phyloP scores from a whole-genome alignment of 805 yeast species.

The Saturnispora serradocipensis region DNA sequence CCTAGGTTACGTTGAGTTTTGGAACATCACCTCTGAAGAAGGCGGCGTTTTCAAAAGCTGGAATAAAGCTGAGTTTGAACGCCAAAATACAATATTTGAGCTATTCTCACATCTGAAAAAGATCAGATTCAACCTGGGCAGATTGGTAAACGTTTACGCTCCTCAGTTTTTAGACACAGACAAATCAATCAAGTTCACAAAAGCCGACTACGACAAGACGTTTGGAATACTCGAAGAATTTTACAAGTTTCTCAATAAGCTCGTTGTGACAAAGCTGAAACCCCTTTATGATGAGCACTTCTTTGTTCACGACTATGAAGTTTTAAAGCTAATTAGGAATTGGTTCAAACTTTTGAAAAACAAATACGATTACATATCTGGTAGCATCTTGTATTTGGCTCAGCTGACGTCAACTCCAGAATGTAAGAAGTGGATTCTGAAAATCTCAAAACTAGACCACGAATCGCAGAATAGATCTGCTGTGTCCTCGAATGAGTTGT shows the following conservation, averaged over 20 bases:
- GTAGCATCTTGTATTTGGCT: slow-evolving; percentile 24
- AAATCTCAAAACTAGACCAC: slow-evolving; percentile 14
- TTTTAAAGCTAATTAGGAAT: slow-evolving; percentile 17
- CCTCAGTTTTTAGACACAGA: slow-evolving; percentile 15
- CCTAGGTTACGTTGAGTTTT: slow-evolving; percentile 21
- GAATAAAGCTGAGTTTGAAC: slow-evolving; percentile 22
- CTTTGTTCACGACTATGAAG: slow-evolving; percentile 23
- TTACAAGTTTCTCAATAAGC: slow-evolving; percentile 20
- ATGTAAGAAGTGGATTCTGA: slow-evolving; percentile 20
- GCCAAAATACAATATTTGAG: slow-evolving; percentile 26
- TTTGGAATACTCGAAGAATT: slow-evolving; percentile 22
- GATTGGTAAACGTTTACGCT: slow-evolving; percentile 24
- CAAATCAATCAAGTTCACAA: slow-evolving; percentile 10
- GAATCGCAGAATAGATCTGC: slow-evolving; percentile 20
- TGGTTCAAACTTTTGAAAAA: slow-evolving; percentile 23
- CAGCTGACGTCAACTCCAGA: slow-evolving; percentile 21
- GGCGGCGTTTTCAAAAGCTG: slow-evolving; percentile 16
- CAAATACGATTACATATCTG: slow-evolving; percentile 22
- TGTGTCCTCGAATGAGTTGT: slow-evolving; percentile 23
- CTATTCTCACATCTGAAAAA: slow-evolving; percentile 19
- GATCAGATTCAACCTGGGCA: slow-evolving; percentile 20
- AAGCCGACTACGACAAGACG: slow-evolving; percentile 20
- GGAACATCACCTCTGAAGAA: slow-evolving; percentile 23
- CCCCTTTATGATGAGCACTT: slow-evolving; percentile 23
- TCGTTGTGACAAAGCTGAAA: slow-evolving; percentile 18